A percentile compares a stretch with the other conserved stretches of the same genome.
Conservation (phyloP, 306 rosid species). For the Chamaecrista fasciculata region DNA sequence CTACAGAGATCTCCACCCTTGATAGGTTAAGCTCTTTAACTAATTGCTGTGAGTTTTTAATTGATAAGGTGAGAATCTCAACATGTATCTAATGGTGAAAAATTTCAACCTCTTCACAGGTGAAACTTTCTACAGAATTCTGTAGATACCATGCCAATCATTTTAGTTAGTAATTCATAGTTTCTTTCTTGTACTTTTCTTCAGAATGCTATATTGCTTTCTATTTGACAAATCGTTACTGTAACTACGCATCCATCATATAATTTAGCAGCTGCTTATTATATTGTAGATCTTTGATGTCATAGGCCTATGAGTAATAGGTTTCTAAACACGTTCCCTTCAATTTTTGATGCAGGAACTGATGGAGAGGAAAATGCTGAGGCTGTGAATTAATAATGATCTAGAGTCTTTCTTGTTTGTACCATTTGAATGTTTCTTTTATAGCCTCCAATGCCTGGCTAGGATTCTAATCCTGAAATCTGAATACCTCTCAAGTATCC, state of each 20-base stretch:
- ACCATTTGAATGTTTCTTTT: conserved; percentile 22
- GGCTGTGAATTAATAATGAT: conserved; percentile 24
- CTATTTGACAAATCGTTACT: background rate
- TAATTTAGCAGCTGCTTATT: background rate
- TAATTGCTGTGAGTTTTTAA: background rate
- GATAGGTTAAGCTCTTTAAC: background rate
- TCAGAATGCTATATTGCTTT: no score
- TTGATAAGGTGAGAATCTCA: background rate
- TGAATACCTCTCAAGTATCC: conserved; percentile 25
- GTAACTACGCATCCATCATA: background rate
- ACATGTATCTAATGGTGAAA: background rate
- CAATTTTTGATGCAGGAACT: conserved; percentile 47
- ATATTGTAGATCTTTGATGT: background rate
- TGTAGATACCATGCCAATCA: background rate
- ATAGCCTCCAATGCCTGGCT: conserved; percentile 16
- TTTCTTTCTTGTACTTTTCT: no score
- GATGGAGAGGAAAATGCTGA: conserved; percentile 36
- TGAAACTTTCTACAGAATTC: background rate
- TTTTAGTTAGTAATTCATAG: background rate
- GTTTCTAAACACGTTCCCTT: conserved; percentile 23
- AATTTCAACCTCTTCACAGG: background rate
- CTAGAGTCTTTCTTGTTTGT: conserved; percentile 20
- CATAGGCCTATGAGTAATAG: background rate
- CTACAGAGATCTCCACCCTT: background rate
- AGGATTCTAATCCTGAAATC: conserved; percentile 23